Base-by-base conservation (phyloP, 2,329 filamentous ascomycete species). In the Trichoderma sp. region DNA sequence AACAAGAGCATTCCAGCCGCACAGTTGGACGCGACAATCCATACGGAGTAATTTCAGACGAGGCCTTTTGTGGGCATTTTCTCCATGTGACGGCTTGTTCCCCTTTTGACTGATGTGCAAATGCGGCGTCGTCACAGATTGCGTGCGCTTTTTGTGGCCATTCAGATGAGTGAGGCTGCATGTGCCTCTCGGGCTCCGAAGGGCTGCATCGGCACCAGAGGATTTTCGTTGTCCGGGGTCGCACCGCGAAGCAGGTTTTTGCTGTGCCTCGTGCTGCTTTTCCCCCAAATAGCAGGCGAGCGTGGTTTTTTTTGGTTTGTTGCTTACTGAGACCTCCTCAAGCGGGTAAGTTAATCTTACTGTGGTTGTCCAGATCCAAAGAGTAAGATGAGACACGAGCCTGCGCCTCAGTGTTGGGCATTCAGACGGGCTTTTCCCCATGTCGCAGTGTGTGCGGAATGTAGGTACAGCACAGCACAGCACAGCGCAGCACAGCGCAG, bases 41-140 rank as follows among this genome's bases (percentile, higher is more conserved):
- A 27, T 59, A 67, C 64, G 64, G 64, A 58, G 54, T 59, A 67
- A 67, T 67, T 67, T 67, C 64, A 56, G 34, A 48, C 37, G 50
- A 25, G 50, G 50, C 63, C 48, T 53, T 65, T 48, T 57, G 19
- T 37, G n/a, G 25, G 9, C 25, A 7, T 22, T 35, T 42, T n/a
- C n/a, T 34, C 52, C 34, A 54, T 64, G 63, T 65, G 63, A 65
- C 52, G 50, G 25, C 52, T 2, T n/a, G 61, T 17, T 34, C 10
- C 17, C 32, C 22, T 15, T 19, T 52, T 27, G 37, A 27, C 52
- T 7, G 52, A 29, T 22, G n/a, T 37, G 52, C 19, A 34, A 35
- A 50, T 56, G 45, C 35, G 64, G 39, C 29, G 64, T 67, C 64
- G 54, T 67, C 64, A 67, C 42, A 25, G 64, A 42, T 67, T 67